A percentile compares a stretch with the other conserved stretches of the same genome.
phyloP scores from a whole-genome alignment of 352 stramenopile genomes.

The Pythium biforme region DNA sequence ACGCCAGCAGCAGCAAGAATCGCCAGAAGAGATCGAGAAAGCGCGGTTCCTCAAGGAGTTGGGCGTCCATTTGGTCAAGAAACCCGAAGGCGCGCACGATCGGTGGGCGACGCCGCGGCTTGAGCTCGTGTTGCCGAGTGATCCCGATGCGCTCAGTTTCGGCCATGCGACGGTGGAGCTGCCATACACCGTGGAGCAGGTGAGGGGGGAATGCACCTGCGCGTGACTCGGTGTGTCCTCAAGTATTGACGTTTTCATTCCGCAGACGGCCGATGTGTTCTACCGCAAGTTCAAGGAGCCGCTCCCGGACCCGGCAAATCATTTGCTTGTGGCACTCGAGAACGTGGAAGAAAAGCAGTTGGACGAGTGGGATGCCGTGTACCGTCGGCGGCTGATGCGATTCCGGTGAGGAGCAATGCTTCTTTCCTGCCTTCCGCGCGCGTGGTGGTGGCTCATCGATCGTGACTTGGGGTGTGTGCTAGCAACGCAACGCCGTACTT shows the following conservation, averaged over 20 bases:
- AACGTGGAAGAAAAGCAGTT: slow-evolving; percentile 47
- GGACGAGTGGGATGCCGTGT: slow-evolving; percentile 58
- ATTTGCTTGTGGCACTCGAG: slow-evolving; percentile 43
- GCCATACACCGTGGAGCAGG: slow-evolving; percentile 65
- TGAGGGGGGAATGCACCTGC: slow-evolving; percentile 13
- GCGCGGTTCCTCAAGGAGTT: slow-evolving; percentile 39
- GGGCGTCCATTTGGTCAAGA: slow-evolving; percentile 37
- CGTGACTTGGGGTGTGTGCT: neutral
- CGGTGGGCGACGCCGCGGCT: slow-evolving; percentile 32
- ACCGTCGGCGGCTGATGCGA: slow-evolving; percentile 53
- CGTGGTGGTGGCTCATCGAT: neutral
- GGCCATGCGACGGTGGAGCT: slow-evolving; percentile 46
- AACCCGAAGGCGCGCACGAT: slow-evolving; percentile 21
- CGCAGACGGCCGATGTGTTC: slow-evolving; percentile 61
- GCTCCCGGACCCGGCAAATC: slow-evolving; percentile 55
- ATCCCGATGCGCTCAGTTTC: slow-evolving; percentile 48
- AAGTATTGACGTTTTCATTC: neutral
- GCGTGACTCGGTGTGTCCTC: neutral
- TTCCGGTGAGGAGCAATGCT: slow-evolving; percentile 37
- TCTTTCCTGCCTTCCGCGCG: neutral
- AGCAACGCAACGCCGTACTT: slow-evolving; percentile 74
- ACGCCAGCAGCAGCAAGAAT: slow-evolving; percentile 6
- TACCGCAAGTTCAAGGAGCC: slow-evolving; percentile 84
- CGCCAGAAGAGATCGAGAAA: slow-evolving; percentile 25
- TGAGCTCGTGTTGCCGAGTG: slow-evolving; percentile 35